Evolutionary conservation across 257 asterid species (phyloP), one percentile per base, ranked within the genome.

Genomic region (Capsicum baccatum): DNA sequence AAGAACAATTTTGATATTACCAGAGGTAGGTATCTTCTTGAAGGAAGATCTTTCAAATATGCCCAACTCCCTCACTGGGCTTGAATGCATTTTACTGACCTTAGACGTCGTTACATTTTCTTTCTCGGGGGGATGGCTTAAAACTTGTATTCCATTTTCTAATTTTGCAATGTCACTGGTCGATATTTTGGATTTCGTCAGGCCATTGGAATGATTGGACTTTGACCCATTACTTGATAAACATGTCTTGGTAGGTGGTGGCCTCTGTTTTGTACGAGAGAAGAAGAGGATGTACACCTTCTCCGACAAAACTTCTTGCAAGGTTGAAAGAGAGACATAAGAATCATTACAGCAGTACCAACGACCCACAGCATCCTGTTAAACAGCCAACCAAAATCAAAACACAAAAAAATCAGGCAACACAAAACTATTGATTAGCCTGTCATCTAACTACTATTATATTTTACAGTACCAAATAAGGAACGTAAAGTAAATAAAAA

Each of bases 331-430:
- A 8, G 97, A 90, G 79, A 95, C 99, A 85, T 83, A 91, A 52
- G 98, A 89, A 86, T 97, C 99, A 78, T 97, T 93, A 92, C 99
- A 97, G 94, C 99, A 91, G 89, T 90, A 95, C 99, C 99, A 97
- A 85, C 93, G 93, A 82, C 95, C 97, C 83, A 88, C 80, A 15
- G 97, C 96, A 91, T 97, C 97, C 98, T 97, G 94, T 81, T 42
- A 81, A 90, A 68, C 33, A 81, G 39, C 69, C 56, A 78, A 87
- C 69, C 73, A 69, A 66, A 85, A 83, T 82, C 73, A 88, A 80
- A 81, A 83, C 33, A 39, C 59, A 35, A 62, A 57, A 57, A 52
- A 59, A 33, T 56, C 47, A 42, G 67, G 52, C 69, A 70, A 44
- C 39, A 21, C 5, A 71, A 19, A 66, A 59, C 17, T 9, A 68